phyloP scores from a whole-genome alignment of 225 moss, liverwort and hornwort species.

The Climacium dendroides region DNA sequence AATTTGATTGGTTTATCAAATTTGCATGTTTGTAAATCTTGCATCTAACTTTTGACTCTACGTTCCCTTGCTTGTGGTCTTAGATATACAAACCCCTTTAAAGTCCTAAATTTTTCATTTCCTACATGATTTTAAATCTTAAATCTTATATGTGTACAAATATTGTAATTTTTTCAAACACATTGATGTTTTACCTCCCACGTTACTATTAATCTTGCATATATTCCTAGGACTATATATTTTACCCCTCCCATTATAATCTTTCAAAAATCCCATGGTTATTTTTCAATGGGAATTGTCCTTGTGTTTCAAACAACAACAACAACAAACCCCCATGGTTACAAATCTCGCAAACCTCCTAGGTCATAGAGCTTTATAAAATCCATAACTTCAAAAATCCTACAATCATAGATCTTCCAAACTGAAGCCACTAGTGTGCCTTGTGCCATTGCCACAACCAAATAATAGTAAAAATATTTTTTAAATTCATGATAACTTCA shows the following conservation, averaged over 20 bases:
- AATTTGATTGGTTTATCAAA: not conserved
- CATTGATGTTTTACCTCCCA: accelerated
- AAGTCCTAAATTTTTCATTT: not conserved
- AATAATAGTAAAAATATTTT: too few species aligned
- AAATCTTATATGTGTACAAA: not conserved
- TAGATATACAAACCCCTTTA: not conserved
- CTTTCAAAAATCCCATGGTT: not conserved
- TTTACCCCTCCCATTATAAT: accelerated
- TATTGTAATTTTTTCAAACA: not conserved
- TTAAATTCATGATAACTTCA: too few species aligned
- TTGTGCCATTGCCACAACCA: too few species aligned
- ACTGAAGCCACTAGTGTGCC: too few species aligned
- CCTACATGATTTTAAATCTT: not conserved
- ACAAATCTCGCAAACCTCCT: too few species aligned
- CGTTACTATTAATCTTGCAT: not conserved
- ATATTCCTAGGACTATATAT: accelerated
- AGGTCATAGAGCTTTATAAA: not conserved
- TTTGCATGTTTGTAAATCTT: not conserved
- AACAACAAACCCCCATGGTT: not conserved
- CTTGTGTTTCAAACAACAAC: too few species aligned
- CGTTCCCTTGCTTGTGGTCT: accelerated
- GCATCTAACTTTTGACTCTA: accelerated
- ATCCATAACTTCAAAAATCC: too few species aligned
- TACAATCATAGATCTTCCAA: too few species aligned
- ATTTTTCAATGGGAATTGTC: too few species aligned